A percentile compares a stretch with the other conserved stretches of the same genome.
Conservation (phyloP, 1,284 basidiomycete species). For the Malassezia brasiliensis region DNA sequence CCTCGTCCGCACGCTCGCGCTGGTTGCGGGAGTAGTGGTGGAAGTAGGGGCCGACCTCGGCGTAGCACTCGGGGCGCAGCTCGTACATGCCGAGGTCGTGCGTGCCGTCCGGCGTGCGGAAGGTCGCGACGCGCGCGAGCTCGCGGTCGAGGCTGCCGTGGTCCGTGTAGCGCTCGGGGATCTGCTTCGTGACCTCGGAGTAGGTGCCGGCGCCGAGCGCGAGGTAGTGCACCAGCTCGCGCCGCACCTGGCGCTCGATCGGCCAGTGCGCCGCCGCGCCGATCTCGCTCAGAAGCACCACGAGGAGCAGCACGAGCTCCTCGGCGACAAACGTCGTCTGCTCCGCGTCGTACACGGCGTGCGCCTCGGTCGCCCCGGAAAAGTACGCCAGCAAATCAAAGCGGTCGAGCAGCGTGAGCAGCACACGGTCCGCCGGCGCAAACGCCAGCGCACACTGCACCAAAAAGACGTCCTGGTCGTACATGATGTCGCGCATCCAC, state of each 20-base stretch:
- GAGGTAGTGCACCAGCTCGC: slow-evolving; percentile 83
- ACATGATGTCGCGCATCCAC: slow-evolving; percentile 78
- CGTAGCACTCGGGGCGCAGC: slow-evolving; percentile 69
- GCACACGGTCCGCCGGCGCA: slow-evolving; percentile 65
- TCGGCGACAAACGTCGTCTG: slow-evolving; percentile 79
- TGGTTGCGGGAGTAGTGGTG: slow-evolving; percentile 92
- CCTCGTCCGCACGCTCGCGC: slow-evolving; percentile 80
- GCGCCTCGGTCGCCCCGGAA: slow-evolving; percentile 48
- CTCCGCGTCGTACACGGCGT: slow-evolving; percentile 56
- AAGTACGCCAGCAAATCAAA: slow-evolving; percentile 76
- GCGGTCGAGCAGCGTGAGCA: slow-evolving; percentile 78
- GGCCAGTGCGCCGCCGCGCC: slow-evolving; percentile 65
- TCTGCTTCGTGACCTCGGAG: slow-evolving; percentile 80
- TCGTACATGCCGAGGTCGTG: slow-evolving; percentile 77
- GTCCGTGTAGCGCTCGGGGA: slow-evolving; percentile 80
- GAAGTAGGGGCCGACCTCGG: slow-evolving; percentile 90
- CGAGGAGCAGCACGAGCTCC: slow-evolving; percentile 78
- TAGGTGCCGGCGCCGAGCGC: slow-evolving; percentile 79
- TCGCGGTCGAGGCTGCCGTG: slow-evolving; percentile 74
- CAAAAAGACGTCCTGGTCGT: slow-evolving; percentile 90
- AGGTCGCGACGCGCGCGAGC: slow-evolving; percentile 68
- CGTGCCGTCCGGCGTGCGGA: slow-evolving; percentile 67
- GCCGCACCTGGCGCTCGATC: slow-evolving; percentile 60
- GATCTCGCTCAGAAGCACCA: slow-evolving; percentile 75
- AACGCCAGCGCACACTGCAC: slow-evolving; percentile 65